These are phyloP conservation scores for Crithidia fasciculata DNA, from an alignment of 208 protist genomes.

Conservation along the genomic window DNA sequence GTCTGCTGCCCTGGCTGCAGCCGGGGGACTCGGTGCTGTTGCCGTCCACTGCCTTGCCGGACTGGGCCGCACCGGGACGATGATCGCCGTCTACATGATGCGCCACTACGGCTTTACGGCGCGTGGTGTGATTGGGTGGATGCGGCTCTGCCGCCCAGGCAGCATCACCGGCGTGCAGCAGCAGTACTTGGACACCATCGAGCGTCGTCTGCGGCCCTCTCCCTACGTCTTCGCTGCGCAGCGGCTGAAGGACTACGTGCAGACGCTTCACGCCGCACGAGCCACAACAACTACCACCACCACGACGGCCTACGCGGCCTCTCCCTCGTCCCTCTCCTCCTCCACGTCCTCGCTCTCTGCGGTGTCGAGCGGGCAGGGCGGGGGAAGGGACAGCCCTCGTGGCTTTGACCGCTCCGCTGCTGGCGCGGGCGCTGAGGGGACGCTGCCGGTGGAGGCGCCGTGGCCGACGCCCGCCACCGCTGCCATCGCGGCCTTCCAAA, in stretches of 20 bases:
- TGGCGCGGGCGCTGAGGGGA: not conserved
- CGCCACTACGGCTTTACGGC: conserved; percentile 94
- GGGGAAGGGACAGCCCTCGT: too few species aligned
- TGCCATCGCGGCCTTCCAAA: conserved; percentile 9
- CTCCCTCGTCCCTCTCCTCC: not conserved
- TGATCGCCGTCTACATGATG: conserved; percentile 93
- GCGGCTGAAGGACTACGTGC: conserved; percentile 16
- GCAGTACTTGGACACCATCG: conserved; percentile 90
- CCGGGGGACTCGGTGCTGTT: conserved; percentile 49
- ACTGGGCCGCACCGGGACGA: conserved; percentile 95
- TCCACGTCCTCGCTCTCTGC: not conserved
- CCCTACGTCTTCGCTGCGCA: conserved; percentile 27
- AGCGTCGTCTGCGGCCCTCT: conserved; percentile 59
- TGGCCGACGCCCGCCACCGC: not conserved
- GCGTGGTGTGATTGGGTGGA: conserved; percentile 92
- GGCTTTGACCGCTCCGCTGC: too few species aligned
- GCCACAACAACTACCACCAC: not conserved
- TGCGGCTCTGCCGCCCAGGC: conserved; percentile 95
- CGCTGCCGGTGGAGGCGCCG: not conserved
- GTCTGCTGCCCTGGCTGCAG: too few species aligned
- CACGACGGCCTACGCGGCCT: not conserved
- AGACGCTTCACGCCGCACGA: not conserved
- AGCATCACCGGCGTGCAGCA: conserved; percentile 97
- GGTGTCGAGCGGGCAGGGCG: too few species aligned
- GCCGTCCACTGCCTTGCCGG: conserved; percentile 97